Evolutionary conservation across 2,329 filamentous ascomycete species (phyloP).

Genomic region (Volutella citrinella): DNA sequence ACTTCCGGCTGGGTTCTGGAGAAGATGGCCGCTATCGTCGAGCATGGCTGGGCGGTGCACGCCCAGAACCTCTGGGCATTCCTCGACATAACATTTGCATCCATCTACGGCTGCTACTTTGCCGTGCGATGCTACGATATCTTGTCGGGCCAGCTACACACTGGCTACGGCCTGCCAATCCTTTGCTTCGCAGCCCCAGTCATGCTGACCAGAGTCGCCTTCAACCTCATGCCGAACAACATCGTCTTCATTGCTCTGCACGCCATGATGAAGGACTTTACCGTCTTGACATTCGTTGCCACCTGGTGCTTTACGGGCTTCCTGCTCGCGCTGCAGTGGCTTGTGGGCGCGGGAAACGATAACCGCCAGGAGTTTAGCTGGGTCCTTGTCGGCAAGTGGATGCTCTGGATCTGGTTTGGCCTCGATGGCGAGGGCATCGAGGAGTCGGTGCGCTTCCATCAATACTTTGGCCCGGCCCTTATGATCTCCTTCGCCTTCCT

Average conservation of each 20-base stretch:
- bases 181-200: conserved; percentile 66
- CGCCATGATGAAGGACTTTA: conserved; percentile 73
- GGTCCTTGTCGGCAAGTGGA: conserved; percentile 68
- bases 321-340: conserved; percentile 66
- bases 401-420: conserved; percentile 78
- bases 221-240: conserved; percentile 71
- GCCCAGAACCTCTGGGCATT: conserved; percentile 75
- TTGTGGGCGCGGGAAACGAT: conserved; percentile 36
- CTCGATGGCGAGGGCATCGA: conserved; percentile 61
- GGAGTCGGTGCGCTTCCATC: conserved; percentile 57
- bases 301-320: conserved; percentile 71
- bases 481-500: conserved; percentile 73
- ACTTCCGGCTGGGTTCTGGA: conserved; percentile 66
- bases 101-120: conserved; percentile 62
- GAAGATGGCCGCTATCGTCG: conserved; percentile 61
- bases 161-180: conserved; percentile 59
- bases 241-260: conserved; percentile 72
- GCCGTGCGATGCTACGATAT: conserved; percentile 57
- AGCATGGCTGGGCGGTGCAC: conserved; percentile 66
- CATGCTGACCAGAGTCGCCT: conserved; percentile 67
- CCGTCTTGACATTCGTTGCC: conserved; percentile 62
- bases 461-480: conserved; percentile 63
- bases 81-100: conserved; percentile 65
- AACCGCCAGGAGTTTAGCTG: conserved; percentile 32
- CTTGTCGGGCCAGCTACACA: conserved; percentile 40